Base-by-base conservation (phyloP, 1,139 yeast species). In the Nadsonia starkeyi-henricii region DNA sequence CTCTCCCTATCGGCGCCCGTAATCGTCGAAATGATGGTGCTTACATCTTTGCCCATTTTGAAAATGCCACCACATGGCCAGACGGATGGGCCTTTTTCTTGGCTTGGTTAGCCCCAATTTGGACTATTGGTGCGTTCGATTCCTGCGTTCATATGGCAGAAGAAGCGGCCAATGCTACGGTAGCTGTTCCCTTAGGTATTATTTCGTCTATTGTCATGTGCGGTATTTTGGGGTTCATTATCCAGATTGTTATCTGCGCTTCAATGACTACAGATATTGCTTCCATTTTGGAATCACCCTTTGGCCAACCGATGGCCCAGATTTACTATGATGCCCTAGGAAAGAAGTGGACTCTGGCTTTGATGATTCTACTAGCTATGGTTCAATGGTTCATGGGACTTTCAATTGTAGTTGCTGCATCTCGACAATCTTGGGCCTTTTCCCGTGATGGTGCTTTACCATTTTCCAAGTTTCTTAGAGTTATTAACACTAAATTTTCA, bases 381-480 rank as follows among this genome's bases (percentile, higher is more conserved):
- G 57, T 64, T 21, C 65, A 62, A 50, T 63, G 64, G 59, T 75
- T 81, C 48, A 81, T 81, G 85, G 86, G 85, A 3, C 69, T 77
- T 17, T 74, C 80, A 1, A 69, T 75, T 0, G 71, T 85, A 36
- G 84, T 94, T 0, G 85, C 95, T 0, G 89, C 93, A 0, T 84
- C 95, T 5, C 77, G 96, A 68, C 79, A 85, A 37, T 83, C 89
- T 1, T 86, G 79, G 68, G 86, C 94, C 15, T 80, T 86, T 65
- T 85, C 95, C 48, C 77, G 96, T 64, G 96, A 86, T 62, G 88
- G 84, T 45, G 95, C 93, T 0, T 67, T 86, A 45, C 96, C 96
- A 0, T 78, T 73, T 56, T 76, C 80, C 13, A 53, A 58, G 53
- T 53, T 52, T 46, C 70, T 79, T 53, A 77, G 77, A 57, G 73